Base-by-base conservation (phyloP, 2,329 filamentous ascomycete species). In the Stachybotrys echinatus region DNA sequence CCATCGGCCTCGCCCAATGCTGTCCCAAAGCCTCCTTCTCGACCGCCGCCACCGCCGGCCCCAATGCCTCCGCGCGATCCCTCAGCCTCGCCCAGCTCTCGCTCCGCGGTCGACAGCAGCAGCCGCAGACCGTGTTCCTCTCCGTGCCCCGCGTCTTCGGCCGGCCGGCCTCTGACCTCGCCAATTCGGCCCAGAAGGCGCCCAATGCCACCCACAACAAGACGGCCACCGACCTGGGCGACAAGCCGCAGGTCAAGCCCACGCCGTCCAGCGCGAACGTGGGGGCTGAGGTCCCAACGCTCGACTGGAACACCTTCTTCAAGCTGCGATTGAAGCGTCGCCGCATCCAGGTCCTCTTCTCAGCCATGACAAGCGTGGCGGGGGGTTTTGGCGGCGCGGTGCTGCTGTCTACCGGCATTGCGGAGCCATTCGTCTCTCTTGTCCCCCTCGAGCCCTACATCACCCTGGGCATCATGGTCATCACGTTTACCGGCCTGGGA, bases 241-340 rank as follows among this genome's bases (percentile, higher is more conserved):
- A 37, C 6, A 48, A 52, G 23, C 23, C 6, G 7, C 44, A 46
- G 44, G 44, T 46, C 44, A 46, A 46, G 23, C 52, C 42, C 58
- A 52, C 48, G 60, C 54, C 51, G 58, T 58, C 52, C 50, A 49
- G 49, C 47, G 54, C 53, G 48, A 53, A 55, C 53, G 40, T 54
- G 44, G 57, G 50, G 39, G 31, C 42, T 27, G 54, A 55, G 39
- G 56, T 49, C 47, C 42, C 46, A 23, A 48, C 46, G n/a, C 81
- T 92, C 40, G 82, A 90, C 71, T 97, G 92, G 92, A 87, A 96
- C 74, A 84, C 83, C 48, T 97, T 96, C 76, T 95, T 97, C 77
- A 83, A 84, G 65, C 85, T 97, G 52, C 90, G 92, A 63, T 88
- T 90, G 61, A 87, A 85, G 52, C 88, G 92, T 50, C 86, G 92